phyloP scores from a whole-genome alignment of 345 rosid genomes.

The Gossypium sturtianum region DNA sequence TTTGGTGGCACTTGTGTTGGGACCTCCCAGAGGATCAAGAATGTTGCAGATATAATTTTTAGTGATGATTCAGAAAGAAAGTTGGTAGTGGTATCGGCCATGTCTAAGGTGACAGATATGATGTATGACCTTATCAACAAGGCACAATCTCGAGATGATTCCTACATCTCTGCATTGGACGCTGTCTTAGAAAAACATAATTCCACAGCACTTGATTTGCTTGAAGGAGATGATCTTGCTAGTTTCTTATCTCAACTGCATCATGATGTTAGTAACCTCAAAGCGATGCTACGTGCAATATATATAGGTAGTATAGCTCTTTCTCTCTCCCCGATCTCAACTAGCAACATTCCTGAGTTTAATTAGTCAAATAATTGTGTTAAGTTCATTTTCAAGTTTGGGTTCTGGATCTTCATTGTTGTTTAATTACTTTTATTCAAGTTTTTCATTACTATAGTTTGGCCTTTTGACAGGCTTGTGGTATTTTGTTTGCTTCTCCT shows the following conservation, averaged over 20 bases:
- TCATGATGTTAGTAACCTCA: slow-evolving; percentile 72
- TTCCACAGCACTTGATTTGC: slow-evolving; percentile 70
- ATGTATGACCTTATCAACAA: slow-evolving; percentile 83
- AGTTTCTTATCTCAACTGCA: slow-evolving; percentile 69
- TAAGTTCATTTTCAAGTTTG: slow-evolving; percentile 1
- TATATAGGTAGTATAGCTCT: slow-evolving; percentile 55
- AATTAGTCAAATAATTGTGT: neutral
- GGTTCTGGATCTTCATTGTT: neutral
- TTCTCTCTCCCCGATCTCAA: neutral
- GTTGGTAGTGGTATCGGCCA: slow-evolving; percentile 86
- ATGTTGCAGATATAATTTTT: slow-evolving; percentile 65
- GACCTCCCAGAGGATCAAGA: slow-evolving; percentile 74
- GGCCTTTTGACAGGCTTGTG: neutral
- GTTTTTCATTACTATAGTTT: neutral
- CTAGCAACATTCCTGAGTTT: neutral
- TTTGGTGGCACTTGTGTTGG: slow-evolving; percentile 99
- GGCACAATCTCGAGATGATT: slow-evolving; percentile 85
- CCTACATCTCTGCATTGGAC: slow-evolving; percentile 69
- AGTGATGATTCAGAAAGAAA: slow-evolving; percentile 68
- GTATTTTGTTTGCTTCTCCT: neutral
- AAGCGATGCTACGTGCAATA: slow-evolving; percentile 97
- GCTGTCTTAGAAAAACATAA: slow-evolving; percentile 75
- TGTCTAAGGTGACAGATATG: slow-evolving; percentile 99
- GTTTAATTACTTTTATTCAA: neutral
- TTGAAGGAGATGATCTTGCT: slow-evolving; percentile 74